Base-by-base conservation (phyloP, 2,329 filamentous ascomycete species). In the Helotiales sp. region DNA sequence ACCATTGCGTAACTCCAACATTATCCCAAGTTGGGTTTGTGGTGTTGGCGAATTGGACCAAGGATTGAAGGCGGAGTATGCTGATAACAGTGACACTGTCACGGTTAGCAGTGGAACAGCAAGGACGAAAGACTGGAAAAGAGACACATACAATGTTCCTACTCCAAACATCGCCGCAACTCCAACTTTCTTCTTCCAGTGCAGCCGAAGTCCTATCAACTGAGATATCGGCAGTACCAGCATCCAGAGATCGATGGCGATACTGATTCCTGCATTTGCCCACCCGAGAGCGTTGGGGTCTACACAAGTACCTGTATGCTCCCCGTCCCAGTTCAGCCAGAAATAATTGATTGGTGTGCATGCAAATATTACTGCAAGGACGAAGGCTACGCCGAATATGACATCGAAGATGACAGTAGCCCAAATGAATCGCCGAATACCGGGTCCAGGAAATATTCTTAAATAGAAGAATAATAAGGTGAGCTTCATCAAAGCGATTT, bases 381-480 rank as follows among this genome's bases (percentile, higher is more conserved):
- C 51, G 52, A 73, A 75, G 2, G 63, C 60, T 13, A 72, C 56
- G 2, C 77, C 77, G 49, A 73, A 78, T 1, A 75, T 10, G 6
- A 67, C 38, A 40, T 74, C 75, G 52, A 79, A 71, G 3, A 63
- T 62, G 33, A 80, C 63, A 0, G 78, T 78, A n/a, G 59, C 72
- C 70, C 73, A 76, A 6, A 82, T 70, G 6, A 79, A 44, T 2
- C 69, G 71, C 10, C 74, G 73, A 7, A 81, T 73, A 3, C 49
- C 54, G 0, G 49, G 13, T 0, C 68, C 64, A 0, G 79, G 79
- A 60, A 85, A 85, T 53, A 85, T 79, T 51, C 79, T 76, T 5
- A 81, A 69, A 63, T 82, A 84, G 67, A 85, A 82, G 63, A 80
- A 73, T 1, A 85, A 69, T 17, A 85, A 72, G 0, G 81, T 76